phyloP scores from a whole-genome alignment of 805 yeast genomes.

The Barnettozyma sucrosica region DNA sequence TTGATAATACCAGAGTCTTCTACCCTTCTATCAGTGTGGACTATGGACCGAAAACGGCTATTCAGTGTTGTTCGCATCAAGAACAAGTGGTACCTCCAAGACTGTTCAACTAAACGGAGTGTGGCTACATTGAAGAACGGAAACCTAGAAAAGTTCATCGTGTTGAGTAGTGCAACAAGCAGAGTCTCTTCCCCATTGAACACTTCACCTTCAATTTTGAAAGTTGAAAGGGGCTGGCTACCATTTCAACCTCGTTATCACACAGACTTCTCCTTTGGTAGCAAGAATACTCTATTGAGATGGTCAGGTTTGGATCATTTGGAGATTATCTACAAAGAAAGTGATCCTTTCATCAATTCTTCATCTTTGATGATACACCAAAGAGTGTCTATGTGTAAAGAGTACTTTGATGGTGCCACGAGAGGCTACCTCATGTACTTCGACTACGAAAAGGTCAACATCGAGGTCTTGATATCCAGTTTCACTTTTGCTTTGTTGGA shows the following conservation, averaged over 20 bases:
- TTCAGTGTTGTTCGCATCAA: slow-evolving; percentile 13
- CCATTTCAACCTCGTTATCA: not conserved
- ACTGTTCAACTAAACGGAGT: slow-evolving; percentile 5
- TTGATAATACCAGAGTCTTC: slow-evolving; percentile 24
- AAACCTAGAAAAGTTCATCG: slow-evolving; percentile 15
- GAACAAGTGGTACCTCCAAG: slow-evolving; percentile 17
- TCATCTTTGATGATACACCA: slow-evolving; percentile 13
- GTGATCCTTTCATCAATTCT: slow-evolving; percentile 2
- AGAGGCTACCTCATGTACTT: slow-evolving; percentile 14
- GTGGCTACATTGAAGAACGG: slow-evolving; percentile 18
- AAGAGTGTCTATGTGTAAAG: slow-evolving; percentile 16
- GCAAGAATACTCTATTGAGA: slow-evolving; percentile 11
- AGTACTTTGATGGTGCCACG: slow-evolving; percentile 9
- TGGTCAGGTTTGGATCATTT: slow-evolving; percentile 22
- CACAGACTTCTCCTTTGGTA: slow-evolving; percentile 18
- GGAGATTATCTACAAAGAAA: slow-evolving; percentile 15
- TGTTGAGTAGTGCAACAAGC: slow-evolving; percentile 5
- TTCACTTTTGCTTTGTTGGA: slow-evolving; percentile 14
- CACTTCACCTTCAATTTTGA: slow-evolving; percentile 18
- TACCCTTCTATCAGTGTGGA: slow-evolving; percentile 23
- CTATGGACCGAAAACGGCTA: slow-evolving; percentile 20
- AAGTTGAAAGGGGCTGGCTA: slow-evolving; percentile 8
- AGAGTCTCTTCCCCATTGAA: slow-evolving; percentile 12
- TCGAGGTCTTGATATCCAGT: slow-evolving; percentile 22
- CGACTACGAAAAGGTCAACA: slow-evolving; percentile 20